These are phyloP conservation scores for Friedmanniomyces endolithicus DNA, from an alignment of 495 filamentous ascomycete genomes.

Conservation along the genomic window DNA sequence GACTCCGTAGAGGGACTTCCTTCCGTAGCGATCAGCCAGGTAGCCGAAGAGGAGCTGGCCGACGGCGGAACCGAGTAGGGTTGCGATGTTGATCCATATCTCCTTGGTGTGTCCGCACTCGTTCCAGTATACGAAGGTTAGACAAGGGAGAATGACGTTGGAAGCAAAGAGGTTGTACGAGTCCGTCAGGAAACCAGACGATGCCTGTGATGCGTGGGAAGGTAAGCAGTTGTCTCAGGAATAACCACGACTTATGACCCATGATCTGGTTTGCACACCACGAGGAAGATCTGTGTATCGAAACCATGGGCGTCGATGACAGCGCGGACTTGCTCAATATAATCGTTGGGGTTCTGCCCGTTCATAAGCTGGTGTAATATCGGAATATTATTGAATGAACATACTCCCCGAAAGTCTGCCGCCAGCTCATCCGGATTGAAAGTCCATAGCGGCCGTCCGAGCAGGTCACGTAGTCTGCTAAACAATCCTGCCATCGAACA, in stretches of 20 bases:
- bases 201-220: too few species aligned
- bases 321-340: neutral
- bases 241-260: too few species aligned
- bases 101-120: constrained; percentile 7
- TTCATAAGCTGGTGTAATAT: neutral
- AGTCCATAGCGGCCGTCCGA: neutral
- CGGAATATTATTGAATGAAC: neutral
- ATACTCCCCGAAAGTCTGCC: neutral
- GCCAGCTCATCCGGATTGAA: neutral
- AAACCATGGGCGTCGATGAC: constrained; percentile 15
- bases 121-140: constrained; percentile 46
- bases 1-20: constrained; percentile 51
- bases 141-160: constrained; percentile 50
- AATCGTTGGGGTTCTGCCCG: neutral
- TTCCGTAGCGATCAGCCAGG: constrained; percentile 48
- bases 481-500: neutral
- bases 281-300: constrained; percentile 22
- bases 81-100: constrained; percentile 44
- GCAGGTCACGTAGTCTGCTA: neutral
- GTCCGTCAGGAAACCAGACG: constrained; percentile 56
- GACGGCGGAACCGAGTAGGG: constrained; percentile 44
- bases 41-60: constrained; percentile 53
- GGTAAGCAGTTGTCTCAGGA: too few species aligned
- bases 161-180: constrained; percentile 59
- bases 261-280: too few species aligned